Evolutionary conservation across 306 rosid species (phyloP).

Genomic region (Pueraria montana): DNA sequence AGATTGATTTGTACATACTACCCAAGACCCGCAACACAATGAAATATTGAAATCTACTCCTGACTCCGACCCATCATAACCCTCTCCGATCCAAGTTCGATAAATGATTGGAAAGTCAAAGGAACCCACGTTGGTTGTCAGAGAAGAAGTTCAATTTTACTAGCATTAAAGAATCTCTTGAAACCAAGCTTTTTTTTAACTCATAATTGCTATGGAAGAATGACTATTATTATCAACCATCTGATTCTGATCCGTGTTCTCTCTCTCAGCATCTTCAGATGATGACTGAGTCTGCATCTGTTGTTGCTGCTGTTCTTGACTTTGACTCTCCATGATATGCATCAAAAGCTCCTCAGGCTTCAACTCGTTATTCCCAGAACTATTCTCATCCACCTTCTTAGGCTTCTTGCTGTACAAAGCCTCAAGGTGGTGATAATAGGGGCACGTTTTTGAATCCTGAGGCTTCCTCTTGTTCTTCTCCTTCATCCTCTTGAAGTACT

Average conservation of each 20-base stretch:
- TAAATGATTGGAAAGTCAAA: constrained; percentile 18
- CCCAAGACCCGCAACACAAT: not conserved
- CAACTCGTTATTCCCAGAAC: constrained; percentile 56
- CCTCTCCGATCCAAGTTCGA: constrained; percentile 8
- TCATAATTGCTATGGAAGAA: constrained; percentile 57
- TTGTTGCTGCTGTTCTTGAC: constrained; percentile 51
- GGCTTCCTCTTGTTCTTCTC: constrained; percentile 76
- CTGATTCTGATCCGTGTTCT: constrained; percentile 55
- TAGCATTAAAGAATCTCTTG: constrained; percentile 16
- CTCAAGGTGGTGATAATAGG: constrained; percentile 78
- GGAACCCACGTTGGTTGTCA: constrained; percentile 7
- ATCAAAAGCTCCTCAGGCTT: constrained; percentile 86
- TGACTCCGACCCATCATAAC: constrained; percentile 13
- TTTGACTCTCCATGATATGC: constrained; percentile 78
- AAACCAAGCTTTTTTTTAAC: constrained; percentile 43
- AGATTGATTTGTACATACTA: constrained; percentile 19
- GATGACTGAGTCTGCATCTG: constrained; percentile 43
- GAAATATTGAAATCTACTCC: not conserved
- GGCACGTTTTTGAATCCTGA: constrained; percentile 82
- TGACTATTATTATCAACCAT: constrained; percentile 48
- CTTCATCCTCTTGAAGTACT: constrained; percentile 86
- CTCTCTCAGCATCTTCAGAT: constrained; percentile 57
- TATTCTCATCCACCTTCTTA: constrained; percentile 45
- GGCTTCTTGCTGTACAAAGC: constrained; percentile 66
- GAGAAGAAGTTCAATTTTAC: constrained; percentile 6